These are phyloP conservation scores for Boletus barrowsii DNA, from an alignment of 768 basidiomycete genomes.

Conservation along the genomic window DNA sequence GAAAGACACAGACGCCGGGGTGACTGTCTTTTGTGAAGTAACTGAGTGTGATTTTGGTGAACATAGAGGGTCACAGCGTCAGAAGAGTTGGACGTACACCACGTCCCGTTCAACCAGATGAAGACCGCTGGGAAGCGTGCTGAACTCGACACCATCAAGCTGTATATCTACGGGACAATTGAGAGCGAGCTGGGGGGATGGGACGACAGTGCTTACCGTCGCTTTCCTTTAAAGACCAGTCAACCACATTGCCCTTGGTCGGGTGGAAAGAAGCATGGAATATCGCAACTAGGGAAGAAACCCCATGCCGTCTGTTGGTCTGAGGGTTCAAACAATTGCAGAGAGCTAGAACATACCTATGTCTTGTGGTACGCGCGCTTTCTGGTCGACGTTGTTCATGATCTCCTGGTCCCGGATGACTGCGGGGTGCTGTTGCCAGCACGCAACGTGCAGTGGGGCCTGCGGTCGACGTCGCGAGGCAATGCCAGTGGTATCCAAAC, in stretches of 20 bases:
- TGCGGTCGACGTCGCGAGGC: conserved; percentile 20
- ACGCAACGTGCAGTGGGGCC: conserved; percentile 17
- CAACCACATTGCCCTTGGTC: conserved; percentile 73
- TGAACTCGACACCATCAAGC: conserved; percentile 75
- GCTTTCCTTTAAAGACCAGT: conserved; percentile 73
- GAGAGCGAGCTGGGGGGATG: neutral
- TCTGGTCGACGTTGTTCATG: conserved; percentile 31
- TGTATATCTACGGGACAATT: conserved; percentile 47
- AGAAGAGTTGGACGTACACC: conserved; percentile 48
- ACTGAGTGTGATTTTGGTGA: conserved; percentile 35
- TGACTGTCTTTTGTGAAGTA: conserved; percentile 71
- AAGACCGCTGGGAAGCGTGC: conserved; percentile 75
- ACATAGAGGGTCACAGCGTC: neutral
- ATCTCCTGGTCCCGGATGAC: conserved; percentile 5
- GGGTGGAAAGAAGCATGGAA: conserved; percentile 86
- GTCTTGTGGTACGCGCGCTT: conserved; percentile 47
- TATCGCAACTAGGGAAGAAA: conserved; percentile 56
- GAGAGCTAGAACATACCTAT: conserved; percentile 38
- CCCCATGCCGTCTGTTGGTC: neutral
- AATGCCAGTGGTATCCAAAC: conserved; percentile 13
- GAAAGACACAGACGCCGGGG: conserved; percentile 73
- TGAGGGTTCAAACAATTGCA: neutral
- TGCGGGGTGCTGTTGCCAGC: conserved; percentile 23
- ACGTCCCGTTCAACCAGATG: conserved; percentile 79
- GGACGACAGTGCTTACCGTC: conserved; percentile 45